A percentile compares a stretch with the other conserved stretches of the same genome.
These are phyloP conservation scores for Casuarina glauca DNA, from an alignment of 306 rosid genomes.

Conservation along the genomic window DNA sequence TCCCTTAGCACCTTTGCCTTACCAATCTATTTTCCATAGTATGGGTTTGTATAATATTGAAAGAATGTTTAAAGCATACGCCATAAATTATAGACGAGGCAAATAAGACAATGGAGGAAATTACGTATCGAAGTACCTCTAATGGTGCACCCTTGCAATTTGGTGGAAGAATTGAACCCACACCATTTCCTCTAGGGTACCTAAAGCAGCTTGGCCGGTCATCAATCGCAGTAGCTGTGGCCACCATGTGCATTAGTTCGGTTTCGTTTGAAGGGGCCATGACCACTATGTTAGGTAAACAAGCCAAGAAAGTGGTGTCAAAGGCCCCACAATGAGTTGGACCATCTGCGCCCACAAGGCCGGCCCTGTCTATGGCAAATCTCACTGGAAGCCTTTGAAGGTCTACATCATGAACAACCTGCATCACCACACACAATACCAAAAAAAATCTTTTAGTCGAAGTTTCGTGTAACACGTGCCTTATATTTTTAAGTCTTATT, in stretches of 20 bases:
- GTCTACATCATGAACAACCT: constrained; percentile 71
- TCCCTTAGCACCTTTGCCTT: constrained; percentile 58
- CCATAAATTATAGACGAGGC: no score
- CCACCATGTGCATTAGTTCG: constrained; percentile 66
- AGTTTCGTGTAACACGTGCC: not conserved
- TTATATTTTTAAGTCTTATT: no score
- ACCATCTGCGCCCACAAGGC: constrained; percentile 72
- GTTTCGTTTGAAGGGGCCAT: constrained; percentile 70
- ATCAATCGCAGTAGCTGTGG: constrained; percentile 72
- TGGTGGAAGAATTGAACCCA: constrained; percentile 55
- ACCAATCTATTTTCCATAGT: constrained; percentile 45
- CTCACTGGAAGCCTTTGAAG: constrained; percentile 68
- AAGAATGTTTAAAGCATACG: not conserved
- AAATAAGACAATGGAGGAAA: not conserved
- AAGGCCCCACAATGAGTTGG: constrained; percentile 80
- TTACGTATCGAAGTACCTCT: not conserved
- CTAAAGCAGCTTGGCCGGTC: constrained; percentile 70
- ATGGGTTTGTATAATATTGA: constrained; percentile 1
- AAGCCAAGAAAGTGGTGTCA: constrained; percentile 68
- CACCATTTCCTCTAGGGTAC: constrained; percentile 63
- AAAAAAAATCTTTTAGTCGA: not conserved
- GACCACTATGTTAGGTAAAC: constrained; percentile 71
- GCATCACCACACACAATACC: constrained; percentile 2
- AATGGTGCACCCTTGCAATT: constrained; percentile 47
- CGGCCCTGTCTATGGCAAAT: constrained; percentile 64